A percentile compares a stretch with the other conserved stretches of the same genome.
Conservation (phyloP, 2,329 filamentous ascomycete genomes). For the Fusarium graminum region DNA sequence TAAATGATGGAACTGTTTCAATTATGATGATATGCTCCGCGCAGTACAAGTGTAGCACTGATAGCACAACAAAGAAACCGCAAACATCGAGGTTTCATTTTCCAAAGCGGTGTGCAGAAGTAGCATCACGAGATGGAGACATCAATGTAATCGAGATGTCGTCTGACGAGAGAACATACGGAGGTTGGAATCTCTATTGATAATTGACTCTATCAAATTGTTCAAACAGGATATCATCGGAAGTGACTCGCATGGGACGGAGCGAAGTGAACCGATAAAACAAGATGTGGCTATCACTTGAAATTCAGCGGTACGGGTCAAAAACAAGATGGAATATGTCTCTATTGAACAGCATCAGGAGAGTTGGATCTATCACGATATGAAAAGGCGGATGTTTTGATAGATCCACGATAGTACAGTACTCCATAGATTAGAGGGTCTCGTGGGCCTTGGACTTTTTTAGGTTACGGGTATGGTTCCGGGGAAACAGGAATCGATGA, state of each 20-base stretch:
- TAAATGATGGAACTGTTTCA: background rate
- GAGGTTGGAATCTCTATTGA: background rate
- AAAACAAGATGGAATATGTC: conserved; percentile 13
- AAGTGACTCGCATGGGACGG: conserved; percentile 24
- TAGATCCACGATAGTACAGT: conserved; percentile 4
- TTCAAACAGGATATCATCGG: conserved; percentile 29
- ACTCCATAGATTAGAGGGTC: conserved; percentile 17
- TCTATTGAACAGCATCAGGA: conserved; percentile 22
- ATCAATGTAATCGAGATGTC: conserved; percentile 15
- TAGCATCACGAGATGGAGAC: conserved; percentile 16
- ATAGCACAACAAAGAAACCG: conserved; percentile 21
- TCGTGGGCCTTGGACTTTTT: conserved; percentile 10
- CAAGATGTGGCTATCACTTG: conserved; percentile 34
- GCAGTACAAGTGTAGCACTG: conserved; percentile 14
- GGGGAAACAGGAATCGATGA: conserved; percentile 28
- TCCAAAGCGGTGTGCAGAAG: conserved; percentile 32
- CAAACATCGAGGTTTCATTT: conserved; percentile 16
- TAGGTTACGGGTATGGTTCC: conserved; percentile 27
- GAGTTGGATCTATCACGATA: conserved; percentile 34
- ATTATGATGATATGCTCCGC: conserved; percentile 1
- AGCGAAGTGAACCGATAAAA: conserved; percentile 15
- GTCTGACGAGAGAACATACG: background rate
- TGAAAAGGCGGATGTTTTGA: conserved; percentile 31
- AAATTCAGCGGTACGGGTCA: conserved; percentile 29
- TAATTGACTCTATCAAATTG: conserved; percentile 12